These are phyloP conservation scores for Hanseniaspora nectarophila DNA, from an alignment of 805 yeast species.

Conservation along the genomic window DNA sequence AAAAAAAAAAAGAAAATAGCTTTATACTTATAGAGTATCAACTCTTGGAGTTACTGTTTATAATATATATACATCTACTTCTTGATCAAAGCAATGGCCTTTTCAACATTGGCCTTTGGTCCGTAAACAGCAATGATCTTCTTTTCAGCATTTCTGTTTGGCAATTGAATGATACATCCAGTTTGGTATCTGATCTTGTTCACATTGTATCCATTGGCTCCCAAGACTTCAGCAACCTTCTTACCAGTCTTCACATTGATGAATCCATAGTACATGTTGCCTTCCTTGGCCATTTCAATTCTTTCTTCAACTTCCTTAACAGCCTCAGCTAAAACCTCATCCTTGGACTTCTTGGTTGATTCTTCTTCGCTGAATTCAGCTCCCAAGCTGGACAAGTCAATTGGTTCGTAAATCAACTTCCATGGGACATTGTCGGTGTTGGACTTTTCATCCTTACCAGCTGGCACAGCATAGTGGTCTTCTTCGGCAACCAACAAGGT, in stretches of 20 bases:
- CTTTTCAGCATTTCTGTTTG: slow-evolving; percentile 43
- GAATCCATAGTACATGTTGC: slow-evolving; percentile 42
- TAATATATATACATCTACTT: slow-evolving; percentile 20
- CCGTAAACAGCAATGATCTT: slow-evolving; percentile 54
- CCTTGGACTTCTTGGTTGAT: slow-evolving; percentile 37
- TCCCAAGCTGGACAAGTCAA: slow-evolving; percentile 25
- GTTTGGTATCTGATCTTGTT: slow-evolving; percentile 48
- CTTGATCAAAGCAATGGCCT: slow-evolving; percentile 34
- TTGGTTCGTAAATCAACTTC: slow-evolving; percentile 42
- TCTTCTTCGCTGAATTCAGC: slow-evolving; percentile 25
- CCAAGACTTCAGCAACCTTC: slow-evolving; percentile 53
- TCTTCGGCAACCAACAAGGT: slow-evolving; percentile 26
- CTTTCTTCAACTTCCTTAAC: slow-evolving; percentile 35
- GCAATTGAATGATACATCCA: slow-evolving; percentile 50
- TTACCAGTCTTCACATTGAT: slow-evolving; percentile 44
- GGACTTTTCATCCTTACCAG: slow-evolving; percentile 17
- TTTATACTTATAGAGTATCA: background rate
- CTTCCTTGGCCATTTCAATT: slow-evolving; percentile 36
- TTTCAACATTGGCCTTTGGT: slow-evolving; percentile 40
- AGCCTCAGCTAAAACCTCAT: slow-evolving; percentile 31
- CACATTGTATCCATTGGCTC: slow-evolving; percentile 62
- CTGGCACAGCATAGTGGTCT: slow-evolving; percentile 19
- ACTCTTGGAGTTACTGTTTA: too few species aligned
- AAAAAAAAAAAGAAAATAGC: background rate
- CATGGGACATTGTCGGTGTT: slow-evolving; percentile 41